Conservation (phyloP, 164 flowering plant genomes). For the Litsea cubeba region DNA sequence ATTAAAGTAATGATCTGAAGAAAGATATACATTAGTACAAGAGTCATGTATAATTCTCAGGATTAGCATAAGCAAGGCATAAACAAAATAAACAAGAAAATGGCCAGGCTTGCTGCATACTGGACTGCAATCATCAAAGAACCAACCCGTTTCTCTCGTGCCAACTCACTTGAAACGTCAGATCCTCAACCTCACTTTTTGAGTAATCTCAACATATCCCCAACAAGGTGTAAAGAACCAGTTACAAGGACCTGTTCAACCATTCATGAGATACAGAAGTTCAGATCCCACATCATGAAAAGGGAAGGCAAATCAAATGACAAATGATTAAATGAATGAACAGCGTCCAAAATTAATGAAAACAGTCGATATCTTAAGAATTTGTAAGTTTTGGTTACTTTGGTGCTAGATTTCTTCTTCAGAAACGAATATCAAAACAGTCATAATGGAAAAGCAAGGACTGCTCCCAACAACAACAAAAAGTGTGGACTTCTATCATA, state of each 20-base stretch:
- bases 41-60: too few relatives aligned
- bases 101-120: too few relatives aligned
- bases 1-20: too few relatives aligned
- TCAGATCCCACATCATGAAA: not conserved
- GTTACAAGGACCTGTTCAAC: slow-evolving; percentile 74
- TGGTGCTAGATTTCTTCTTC: not conserved
- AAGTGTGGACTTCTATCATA: too few relatives aligned
- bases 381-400: not conserved
- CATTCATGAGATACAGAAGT: not conserved
- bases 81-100: too few relatives aligned
- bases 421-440: too few relatives aligned
- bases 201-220: slow-evolving; percentile 70
- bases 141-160: not conserved
- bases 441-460: too few relatives aligned
- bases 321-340: not conserved
- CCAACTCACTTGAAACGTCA: not conserved
- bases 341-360: not conserved
- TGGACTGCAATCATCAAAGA: not conserved
- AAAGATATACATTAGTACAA: too few relatives aligned
- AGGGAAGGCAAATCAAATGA: too few relatives aligned
- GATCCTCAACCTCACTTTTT: slow-evolving; percentile 37
- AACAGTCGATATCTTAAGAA: too few relatives aligned
- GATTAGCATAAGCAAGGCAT: too few relatives aligned
- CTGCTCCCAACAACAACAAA: too few relatives aligned
- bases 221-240: slow-evolving; percentile 88